Percentiles rank a stretch among this genome's conserved stretches.
Conservation (phyloP, 2,329 filamentous ascomycete species). For the Paramyrothecium roridum region DNA sequence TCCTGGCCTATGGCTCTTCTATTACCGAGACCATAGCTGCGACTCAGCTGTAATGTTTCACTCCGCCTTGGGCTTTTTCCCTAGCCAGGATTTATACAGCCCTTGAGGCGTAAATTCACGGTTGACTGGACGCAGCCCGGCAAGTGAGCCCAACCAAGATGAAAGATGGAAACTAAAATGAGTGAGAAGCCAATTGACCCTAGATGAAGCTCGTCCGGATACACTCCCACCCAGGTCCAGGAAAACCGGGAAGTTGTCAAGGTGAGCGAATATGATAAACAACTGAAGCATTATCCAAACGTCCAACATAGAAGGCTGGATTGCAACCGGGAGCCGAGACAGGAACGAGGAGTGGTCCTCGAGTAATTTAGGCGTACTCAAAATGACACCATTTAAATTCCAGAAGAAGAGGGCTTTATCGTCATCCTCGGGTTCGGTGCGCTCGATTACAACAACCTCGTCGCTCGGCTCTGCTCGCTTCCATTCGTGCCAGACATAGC, state of each 20-base stretch:
- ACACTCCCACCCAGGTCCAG: constrained; percentile 5
- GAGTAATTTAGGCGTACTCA: constrained; percentile 16
- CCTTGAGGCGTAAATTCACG: constrained; percentile 5
- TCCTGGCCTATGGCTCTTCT: no score
- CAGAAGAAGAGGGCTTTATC: constrained; percentile 46
- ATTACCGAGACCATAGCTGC: no score
- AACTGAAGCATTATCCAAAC: constrained; percentile 24
- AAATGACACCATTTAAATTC: constrained; percentile 41
- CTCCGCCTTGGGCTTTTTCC: neutral
- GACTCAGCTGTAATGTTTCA: no score
- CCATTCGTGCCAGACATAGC: constrained; percentile 42
- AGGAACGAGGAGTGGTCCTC: neutral
- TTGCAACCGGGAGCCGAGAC: constrained; percentile 4
- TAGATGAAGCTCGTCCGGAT: fast-evolving
- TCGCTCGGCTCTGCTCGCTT: constrained; percentile 28
- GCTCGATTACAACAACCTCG: constrained; percentile 38
- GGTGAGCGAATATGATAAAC: constrained; percentile 19
- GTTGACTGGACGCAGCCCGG: constrained; percentile 4
- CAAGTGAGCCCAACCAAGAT: neutral
- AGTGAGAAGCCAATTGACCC: neutral
- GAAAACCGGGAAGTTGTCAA: constrained; percentile 28
- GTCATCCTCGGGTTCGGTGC: constrained; percentile 41
- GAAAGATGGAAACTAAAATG: neutral
- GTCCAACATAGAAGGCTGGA: constrained; percentile 15
- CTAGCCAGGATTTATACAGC: neutral